Base-by-base conservation (phyloP, 1,284 basidiomycete genomes). In the Blastosporella zonata region DNA sequence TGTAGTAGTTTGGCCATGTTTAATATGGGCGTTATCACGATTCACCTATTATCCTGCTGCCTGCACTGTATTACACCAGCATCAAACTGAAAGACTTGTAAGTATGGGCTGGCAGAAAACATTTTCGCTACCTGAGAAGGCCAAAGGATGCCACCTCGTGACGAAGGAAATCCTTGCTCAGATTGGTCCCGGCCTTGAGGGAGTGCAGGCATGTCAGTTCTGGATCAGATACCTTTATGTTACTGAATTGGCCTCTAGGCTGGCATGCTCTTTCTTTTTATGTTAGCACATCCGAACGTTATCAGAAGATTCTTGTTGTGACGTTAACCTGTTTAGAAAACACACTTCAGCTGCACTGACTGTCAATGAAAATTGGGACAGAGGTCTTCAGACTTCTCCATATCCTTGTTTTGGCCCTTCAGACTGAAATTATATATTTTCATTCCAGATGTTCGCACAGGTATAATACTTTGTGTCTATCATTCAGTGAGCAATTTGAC, bases 101-200 rank as follows among this genome's bases (percentile, higher is more conserved):
- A 39, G 34, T 15, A 94, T 97, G 93, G 90, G 85, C 49, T 96
- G 93, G 90, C 94, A 97, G 65, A 93, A 87, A 67, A 86, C 85
- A 6, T 94, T 97, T 66, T 80, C 79, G 1, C 71, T 90, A 22
- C 63, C 70, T 2, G 75, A 70, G 55, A 74, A 73, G 37, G 66
- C 73, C 23, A 89, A 87, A 62, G 85, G 87, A 54, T 92, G 90
- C 61, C 87, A 97, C 69, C 77, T 97, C n/a, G 78, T 97, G 36
- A 95, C 93, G 6, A 75, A 86, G 39, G 87, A 93, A 60, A 76
- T 97, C 12, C 59, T 86, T 36, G 60, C 66, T 5, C 81, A 93
- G 43, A 86, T 95, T 55, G 70, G 78, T 50, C 78, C 86, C 38
- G 93, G 93, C 0, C 67, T 97, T 41, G 72, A 79, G 54, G 78